These are phyloP conservation scores for Dispira parvispora DNA, from an alignment of 192 early-diverging fungal species.

Conservation along the genomic window DNA sequence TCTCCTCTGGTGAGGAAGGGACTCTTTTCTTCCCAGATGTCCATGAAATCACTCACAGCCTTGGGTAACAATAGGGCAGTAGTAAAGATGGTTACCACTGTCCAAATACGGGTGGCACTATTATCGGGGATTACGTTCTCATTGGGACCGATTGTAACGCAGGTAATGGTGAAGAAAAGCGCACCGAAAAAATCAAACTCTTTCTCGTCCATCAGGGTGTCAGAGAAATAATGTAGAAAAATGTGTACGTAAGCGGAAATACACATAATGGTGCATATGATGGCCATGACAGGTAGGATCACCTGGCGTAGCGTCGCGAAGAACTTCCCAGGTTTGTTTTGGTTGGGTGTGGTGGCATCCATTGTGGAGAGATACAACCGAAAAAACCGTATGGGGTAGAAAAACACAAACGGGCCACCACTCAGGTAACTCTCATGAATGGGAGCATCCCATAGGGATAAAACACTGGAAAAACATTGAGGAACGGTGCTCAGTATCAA, in stretches of 20 bases:
- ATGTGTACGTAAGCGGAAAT: conserved; percentile 26
- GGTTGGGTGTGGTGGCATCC: conserved; percentile 16
- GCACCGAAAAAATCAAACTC: conserved; percentile 24
- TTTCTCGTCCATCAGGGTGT: conserved; percentile 14
- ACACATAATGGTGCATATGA: conserved; percentile 20
- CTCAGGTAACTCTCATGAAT: conserved; percentile 27
- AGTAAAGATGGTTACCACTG: conserved; percentile 20
- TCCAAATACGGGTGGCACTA: neutral
- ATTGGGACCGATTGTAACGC: conserved; percentile 3
- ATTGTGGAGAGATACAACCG: conserved; percentile 20
- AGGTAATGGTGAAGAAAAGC: conserved; percentile 26
- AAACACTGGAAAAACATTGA: conserved; percentile 17
- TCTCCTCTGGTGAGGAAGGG: conserved; percentile 6
- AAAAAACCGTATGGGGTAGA: conserved; percentile 26
- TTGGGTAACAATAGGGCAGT: conserved; percentile 26
- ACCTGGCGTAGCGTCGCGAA: conserved; percentile 21
- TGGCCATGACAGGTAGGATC: conserved; percentile 18
- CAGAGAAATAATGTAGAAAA: conserved; percentile 24
- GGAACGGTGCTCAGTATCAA: conserved; percentile 20
- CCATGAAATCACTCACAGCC: conserved; percentile 19
- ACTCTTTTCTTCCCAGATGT: conserved; percentile 11
- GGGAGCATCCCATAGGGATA: conserved; percentile 14
- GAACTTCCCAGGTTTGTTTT: conserved; percentile 15
- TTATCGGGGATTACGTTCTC: neutral
- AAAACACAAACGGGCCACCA: conserved; percentile 27